Percentiles rank a stretch among this genome's conserved stretches.
Conservation (phyloP, 352 stramenopile species). For the Phytophthora citrophthora region DNA sequence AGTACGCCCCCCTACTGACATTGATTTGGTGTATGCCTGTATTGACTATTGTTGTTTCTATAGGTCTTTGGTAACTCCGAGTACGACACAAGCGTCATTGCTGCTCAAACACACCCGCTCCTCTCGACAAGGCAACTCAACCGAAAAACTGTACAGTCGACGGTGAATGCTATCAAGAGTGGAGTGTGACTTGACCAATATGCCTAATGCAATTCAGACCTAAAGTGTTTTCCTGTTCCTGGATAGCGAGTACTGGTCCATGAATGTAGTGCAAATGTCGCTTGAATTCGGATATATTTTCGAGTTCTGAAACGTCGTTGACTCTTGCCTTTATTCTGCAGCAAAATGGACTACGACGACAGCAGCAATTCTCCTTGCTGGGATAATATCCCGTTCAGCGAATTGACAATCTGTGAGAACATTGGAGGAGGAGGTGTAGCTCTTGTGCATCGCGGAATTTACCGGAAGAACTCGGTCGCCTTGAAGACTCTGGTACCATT, state of each 20-base stretch:
- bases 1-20: constrained; percentile 42
- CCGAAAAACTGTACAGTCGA: constrained; percentile 80
- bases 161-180: constrained; percentile 30
- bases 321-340: background rate
- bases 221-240: background rate
- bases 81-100: constrained; percentile 75
- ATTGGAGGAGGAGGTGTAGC: constrained; percentile 92
- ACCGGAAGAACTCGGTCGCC: constrained; percentile 70
- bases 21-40: background rate
- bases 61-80: constrained; percentile 68
- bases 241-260: no score
- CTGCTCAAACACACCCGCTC: constrained; percentile 85
- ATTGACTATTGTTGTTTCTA: constrained; percentile 10
- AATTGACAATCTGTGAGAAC: constrained; percentile 82
- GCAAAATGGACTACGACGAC: constrained; percentile 30
- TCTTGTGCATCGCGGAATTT: constrained; percentile 88
- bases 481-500: constrained; percentile 87
- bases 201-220: background rate
- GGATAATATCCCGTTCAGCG: constrained; percentile 80
- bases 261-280: constrained; percentile 1
- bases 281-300: no score
- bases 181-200: background rate
- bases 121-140: constrained; percentile 74
- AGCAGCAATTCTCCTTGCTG: constrained; percentile 39
- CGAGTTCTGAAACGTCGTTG: background rate